Evolutionary conservation across 2,329 filamentous ascomycete species (phyloP), one percentile per base, ranked within the genome.

Genomic region (Microcyclospora tardicrescens): DNA sequence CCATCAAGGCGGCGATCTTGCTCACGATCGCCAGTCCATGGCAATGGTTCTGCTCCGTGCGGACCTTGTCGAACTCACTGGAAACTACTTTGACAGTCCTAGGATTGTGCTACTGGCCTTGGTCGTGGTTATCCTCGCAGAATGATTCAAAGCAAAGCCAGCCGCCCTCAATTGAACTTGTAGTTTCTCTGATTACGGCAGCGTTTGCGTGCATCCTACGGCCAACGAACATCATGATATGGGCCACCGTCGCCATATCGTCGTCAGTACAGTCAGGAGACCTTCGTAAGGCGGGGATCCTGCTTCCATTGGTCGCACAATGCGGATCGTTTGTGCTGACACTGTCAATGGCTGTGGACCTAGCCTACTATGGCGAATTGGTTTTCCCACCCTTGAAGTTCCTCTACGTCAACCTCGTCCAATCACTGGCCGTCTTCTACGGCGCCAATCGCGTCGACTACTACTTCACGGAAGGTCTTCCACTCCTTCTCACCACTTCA

Each of bases 31-130:
- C 78, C 52, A 93, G 78, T 60, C 84, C 91, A 6, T 98, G 91
- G 86, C 85, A 95, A 59, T 96, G 84, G 84, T 96, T 91, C 62
- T 91, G 81, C 62, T 91, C 86, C 1, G 89, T 86, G 0, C 75
- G 91, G 34, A 94, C 91, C 1, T 81, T 98, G 55, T 95, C 89
- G 39, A 98, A 98, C 63, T 91, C 80, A 37, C 67, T 96, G 4
- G 91, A 98, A 66, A 85, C 81, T n/a, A 83, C 82, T 1, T 64
- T 98, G 49, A 95, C 89, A 4, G 69, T 82, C 42, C 69, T 77
- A 52, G 89, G 86, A 2, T 66, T 96, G 34, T 77, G 77, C 56
- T 75, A 79, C 51, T 96, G 85, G 83, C 89, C 91, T 10, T 96
- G 91, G 87, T 67, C 75, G 10, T 51, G 45, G 46, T 56, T 32